A percentile compares a stretch with the other conserved stretches of the same genome.
Conservation (phyloP, 805 yeast species). For the Barnettozyma sucrosica region DNA sequence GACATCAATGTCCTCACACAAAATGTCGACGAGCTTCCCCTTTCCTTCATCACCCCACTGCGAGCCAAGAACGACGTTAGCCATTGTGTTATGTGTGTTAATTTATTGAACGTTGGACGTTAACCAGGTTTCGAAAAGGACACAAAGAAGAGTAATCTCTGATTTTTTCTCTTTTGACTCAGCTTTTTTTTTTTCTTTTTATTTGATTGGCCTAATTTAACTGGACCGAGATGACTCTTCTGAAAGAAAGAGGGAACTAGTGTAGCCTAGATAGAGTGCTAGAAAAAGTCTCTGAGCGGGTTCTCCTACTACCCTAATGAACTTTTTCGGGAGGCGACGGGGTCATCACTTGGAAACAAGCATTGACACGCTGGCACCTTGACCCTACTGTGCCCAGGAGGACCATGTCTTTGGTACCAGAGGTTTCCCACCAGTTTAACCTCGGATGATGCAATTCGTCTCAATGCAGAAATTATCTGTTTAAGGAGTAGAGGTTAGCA, state of each 20-base stretch:
- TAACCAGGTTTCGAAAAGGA: slow-evolving; percentile 6
- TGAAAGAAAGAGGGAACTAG: too few species aligned
- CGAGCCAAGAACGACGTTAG: slow-evolving; percentile 86
- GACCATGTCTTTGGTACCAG: too few species aligned
- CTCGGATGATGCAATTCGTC: not conserved
- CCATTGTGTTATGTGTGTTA: slow-evolving; percentile 26
- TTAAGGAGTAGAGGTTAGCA: not conserved
- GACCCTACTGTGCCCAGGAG: too few species aligned
- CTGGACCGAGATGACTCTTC: too few species aligned
- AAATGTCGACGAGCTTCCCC: slow-evolving; percentile 91
- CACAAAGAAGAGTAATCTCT: slow-evolving; percentile 11
- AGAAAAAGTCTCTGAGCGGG: too few species aligned
- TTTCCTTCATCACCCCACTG: slow-evolving; percentile 99
- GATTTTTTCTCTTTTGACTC: slow-evolving; percentile 10
- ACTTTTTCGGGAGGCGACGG: too few species aligned
- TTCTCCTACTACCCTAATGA: too few species aligned
- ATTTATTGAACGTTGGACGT: slow-evolving; percentile 10
- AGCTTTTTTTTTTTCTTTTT: not conserved
- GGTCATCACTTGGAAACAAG: too few species aligned
- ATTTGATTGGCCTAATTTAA: not conserved
- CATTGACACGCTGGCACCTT: too few species aligned
- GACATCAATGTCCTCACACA: slow-evolving; percentile 92
- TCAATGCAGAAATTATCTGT: not conserved
- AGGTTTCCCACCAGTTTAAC: too few species aligned
- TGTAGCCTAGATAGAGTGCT: too few species aligned